Conservation (phyloP, 208 protist species). For the Trypanosomatidae sp. region DNA sequence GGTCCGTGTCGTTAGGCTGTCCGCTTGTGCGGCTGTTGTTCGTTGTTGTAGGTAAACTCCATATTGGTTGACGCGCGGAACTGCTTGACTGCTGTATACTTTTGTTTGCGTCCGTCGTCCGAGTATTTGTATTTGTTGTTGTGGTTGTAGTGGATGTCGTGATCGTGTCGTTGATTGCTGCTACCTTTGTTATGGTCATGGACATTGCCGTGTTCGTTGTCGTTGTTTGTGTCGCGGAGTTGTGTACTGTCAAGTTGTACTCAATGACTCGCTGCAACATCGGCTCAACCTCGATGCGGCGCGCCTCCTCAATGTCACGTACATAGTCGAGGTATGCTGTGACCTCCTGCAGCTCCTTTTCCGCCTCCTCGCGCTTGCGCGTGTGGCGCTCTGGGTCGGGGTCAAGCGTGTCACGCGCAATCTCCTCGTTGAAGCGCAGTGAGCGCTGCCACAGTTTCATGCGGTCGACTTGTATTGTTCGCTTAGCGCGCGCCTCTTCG, state of each 20-base stretch:
- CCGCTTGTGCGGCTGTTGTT: too few relatives aligned
- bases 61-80: too few relatives aligned
- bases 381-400: conserved; percentile 24
- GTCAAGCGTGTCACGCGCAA: conserved; percentile 37
- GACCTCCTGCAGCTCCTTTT: conserved; percentile 46
- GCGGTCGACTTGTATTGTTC: conserved; percentile 47
- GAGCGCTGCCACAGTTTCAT: conserved; percentile 40
- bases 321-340: conserved; percentile 50
- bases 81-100: background rate
- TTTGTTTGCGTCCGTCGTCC: background rate
- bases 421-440: conserved; percentile 23
- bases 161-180: background rate
- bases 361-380: conserved; percentile 19
- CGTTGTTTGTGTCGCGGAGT: background rate
- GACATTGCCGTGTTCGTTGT: background rate
- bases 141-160: background rate
- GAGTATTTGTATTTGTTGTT: background rate
- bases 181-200: background rate
- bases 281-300: conserved; percentile 52
- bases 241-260: conserved; percentile 12
- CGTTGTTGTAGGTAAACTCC: too few relatives aligned
- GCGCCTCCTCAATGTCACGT: conserved; percentile 34
- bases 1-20: too few relatives aligned
- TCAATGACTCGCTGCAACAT: conserved; percentile 40
- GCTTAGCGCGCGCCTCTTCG: conserved; percentile 66